Base-by-base conservation (phyloP, 495 filamentous ascomycete genomes). In the Penicillium longicatenatum region DNA sequence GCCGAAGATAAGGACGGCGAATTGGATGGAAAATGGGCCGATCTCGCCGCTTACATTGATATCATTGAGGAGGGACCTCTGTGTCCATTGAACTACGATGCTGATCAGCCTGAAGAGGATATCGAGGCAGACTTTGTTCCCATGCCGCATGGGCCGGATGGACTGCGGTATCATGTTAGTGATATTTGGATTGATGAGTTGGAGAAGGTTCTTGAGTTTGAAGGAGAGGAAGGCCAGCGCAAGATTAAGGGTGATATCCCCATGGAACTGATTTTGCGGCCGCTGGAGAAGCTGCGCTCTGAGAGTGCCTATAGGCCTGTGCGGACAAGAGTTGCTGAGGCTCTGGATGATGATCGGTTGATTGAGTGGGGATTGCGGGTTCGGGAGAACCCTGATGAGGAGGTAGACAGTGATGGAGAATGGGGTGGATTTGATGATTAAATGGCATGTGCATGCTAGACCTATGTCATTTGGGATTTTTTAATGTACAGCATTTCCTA, bases 161-260 rank as follows among this genome's bases (percentile, higher is more conserved):
- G 94, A 0, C 64, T 99, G 63, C 79, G 92, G 50, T 87, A 93
- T 68, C 94, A 99, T 72, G 79, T 97, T 20, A 67, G 93, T 57
- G 94, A 99, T 79, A 83, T 97, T 37, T 99, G 90, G 83, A 79
- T 96, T 35, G 91, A 96, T 70, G 91, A 94, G 76, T 70, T 89
- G 57, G 89, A 91, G 70, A 87, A 85, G 66, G 83, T 82, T 35
- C 78, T 86, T 47, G 70, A 85, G 60, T 74, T 86, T 57, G 79
- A 75, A 17, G 73, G 60, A 9, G 72, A 76, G 4, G 71, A 63
- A 21, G 72, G 55, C 17, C 62, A 44, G 57, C 64, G 24, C 58
- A 78, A 70, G 54, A 72, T 73, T 31, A 68, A 66, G 54, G 66
- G 70, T 14, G 71, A 71, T 55, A 61, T 79, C 35, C 78, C 79